A percentile compares a stretch with the other conserved stretches of the same genome.
phyloP scores from a whole-genome alignment of 2,329 filamentous ascomycete species.

The Trichoderma sp. region DNA sequence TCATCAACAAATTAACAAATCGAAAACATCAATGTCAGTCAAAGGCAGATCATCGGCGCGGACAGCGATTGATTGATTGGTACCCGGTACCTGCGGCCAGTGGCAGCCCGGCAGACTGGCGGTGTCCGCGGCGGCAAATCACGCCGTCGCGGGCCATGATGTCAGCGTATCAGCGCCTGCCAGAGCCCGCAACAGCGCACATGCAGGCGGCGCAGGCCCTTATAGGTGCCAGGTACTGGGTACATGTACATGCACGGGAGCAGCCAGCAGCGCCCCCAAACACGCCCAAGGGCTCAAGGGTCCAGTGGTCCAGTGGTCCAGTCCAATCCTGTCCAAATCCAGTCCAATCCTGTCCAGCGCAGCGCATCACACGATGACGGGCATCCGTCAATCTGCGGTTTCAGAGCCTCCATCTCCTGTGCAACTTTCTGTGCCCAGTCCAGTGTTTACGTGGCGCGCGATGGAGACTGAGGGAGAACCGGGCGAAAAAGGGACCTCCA shows the following conservation, averaged over 20 bases:
- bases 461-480: conserved; percentile 7
- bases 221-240: conserved; percentile 4
- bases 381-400: not conserved
- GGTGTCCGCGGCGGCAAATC: conserved; percentile 21
- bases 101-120: conserved; percentile 1
- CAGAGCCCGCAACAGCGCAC: not conserved
- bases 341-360: not conserved
- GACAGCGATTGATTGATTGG: not conserved
- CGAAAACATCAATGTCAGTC: not conserved
- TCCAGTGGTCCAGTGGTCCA: not conserved
- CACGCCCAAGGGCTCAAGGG: not conserved
- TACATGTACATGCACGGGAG: not conserved
- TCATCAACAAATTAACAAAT: not conserved
- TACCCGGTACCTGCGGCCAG: not conserved
- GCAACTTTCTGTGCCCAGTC: not conserved
- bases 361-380: conserved; percentile 10
- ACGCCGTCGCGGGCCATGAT: not conserved
- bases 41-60: not conserved
- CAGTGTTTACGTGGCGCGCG: conserved; percentile 11
- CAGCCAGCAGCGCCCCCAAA: not conserved
- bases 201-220: conserved; percentile 1
- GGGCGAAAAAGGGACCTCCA: conserved; percentile 20
- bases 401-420: conserved; percentile 2
- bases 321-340: not conserved
- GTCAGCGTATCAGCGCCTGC: conserved; percentile 16